Conservation (phyloP, 2,329 filamentous ascomycete species). For the Fusarium sp. region DNA sequence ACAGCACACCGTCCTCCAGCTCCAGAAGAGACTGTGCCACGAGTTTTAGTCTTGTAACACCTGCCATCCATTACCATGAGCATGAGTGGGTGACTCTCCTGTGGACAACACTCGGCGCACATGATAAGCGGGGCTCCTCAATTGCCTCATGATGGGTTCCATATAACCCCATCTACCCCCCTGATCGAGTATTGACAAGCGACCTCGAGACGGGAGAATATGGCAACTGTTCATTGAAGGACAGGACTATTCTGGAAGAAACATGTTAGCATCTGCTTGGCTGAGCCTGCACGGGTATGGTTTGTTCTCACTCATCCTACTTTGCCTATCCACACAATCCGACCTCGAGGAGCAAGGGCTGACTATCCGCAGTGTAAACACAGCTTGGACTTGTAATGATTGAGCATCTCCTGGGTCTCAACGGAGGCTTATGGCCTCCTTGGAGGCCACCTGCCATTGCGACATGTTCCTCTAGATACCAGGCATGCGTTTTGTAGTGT, state of each 20-base stretch:
- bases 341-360: not conserved
- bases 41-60: not conserved
- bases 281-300: not conserved
- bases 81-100: not conserved
- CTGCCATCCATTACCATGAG: not conserved
- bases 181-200: not conserved
- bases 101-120: not conserved
- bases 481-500: not conserved
- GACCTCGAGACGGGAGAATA: not conserved
- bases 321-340: not conserved
- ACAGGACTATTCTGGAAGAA: not conserved
- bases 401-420: not conserved
- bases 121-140: not conserved
- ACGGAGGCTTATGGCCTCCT: not conserved
- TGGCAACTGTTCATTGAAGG: not conserved
- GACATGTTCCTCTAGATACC: not conserved
- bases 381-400: not conserved
- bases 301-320: not conserved
- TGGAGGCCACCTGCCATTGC: not conserved
- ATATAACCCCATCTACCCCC: not conserved
- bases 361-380: not conserved
- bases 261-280: not conserved
- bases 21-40: not conserved
- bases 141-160: not conserved
- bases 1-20: not conserved